phyloP scores from a whole-genome alignment of 108 stramenopile species.

The Fragilaria radians region DNA sequence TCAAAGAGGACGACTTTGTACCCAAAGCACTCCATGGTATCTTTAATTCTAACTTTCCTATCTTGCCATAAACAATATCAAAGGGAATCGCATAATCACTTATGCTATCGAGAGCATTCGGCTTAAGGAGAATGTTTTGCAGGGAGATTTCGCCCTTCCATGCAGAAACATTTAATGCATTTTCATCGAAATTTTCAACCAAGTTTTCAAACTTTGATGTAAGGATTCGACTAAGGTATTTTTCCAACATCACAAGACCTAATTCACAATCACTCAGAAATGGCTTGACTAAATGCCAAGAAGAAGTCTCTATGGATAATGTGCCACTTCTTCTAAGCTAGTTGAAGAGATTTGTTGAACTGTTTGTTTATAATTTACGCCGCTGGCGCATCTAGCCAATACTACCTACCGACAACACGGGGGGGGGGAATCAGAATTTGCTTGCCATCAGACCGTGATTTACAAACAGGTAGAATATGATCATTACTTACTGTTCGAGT shows the following conservation, averaged over 20 bases:
- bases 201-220: conserved; percentile 60
- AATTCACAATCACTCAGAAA: too few relatives aligned
- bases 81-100: conserved; percentile 26
- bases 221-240: conserved; percentile 50
- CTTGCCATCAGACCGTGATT: too few relatives aligned
- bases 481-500: too few relatives aligned
- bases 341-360: too few relatives aligned
- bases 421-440: too few relatives aligned
- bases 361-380: too few relatives aligned
- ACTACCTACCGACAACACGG: too few relatives aligned
- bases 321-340: too few relatives aligned
- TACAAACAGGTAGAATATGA: too few relatives aligned
- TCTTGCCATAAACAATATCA: conserved; percentile 49
- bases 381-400: too few relatives aligned
- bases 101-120: conserved; percentile 40
- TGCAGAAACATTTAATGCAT: conserved; percentile 47
- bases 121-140: conserved; percentile 38
- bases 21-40: conserved; percentile 47
- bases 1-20: conserved; percentile 29
- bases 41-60: conserved; percentile 48
- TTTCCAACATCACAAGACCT: conserved; percentile 58
- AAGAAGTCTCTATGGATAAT: too few relatives aligned
- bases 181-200: conserved; percentile 48
- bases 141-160: conserved; percentile 64
- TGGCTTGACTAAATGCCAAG: too few relatives aligned